These are phyloP conservation scores for Rhynchosporium agropyri DNA, from an alignment of 2,329 filamentous ascomycete genomes.

Conservation along the genomic window DNA sequence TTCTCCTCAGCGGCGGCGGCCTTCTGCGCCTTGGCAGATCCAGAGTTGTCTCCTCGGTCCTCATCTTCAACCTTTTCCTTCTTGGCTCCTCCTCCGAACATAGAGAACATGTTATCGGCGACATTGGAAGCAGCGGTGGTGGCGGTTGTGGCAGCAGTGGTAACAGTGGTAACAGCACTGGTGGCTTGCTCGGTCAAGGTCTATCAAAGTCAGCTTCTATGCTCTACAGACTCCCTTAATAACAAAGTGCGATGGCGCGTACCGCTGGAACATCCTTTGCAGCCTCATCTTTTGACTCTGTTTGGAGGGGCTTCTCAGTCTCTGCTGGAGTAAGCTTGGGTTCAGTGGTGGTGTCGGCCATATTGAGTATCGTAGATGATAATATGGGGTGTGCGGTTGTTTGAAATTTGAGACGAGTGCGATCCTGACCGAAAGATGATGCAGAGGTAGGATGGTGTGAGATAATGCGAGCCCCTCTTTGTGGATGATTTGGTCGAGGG, in stretches of 20 bases:
- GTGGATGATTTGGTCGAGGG: constrained; percentile 18
- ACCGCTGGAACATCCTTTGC: constrained; percentile 34
- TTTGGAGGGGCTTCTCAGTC: constrained; percentile 44
- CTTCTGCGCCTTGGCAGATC: constrained; percentile 80
- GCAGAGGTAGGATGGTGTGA: constrained; percentile 20
- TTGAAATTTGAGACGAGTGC: constrained; percentile 19
- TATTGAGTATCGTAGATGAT: constrained; percentile 28
- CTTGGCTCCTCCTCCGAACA: constrained; percentile 97
- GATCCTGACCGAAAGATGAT: constrained; percentile 27
- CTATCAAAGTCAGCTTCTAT: constrained; percentile 31
- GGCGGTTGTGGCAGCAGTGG: constrained; percentile 46
- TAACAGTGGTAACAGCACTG: constrained; percentile 44
- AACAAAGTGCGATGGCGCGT: constrained; percentile 25
- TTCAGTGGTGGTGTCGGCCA: constrained; percentile 44
- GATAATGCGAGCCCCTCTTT: constrained; percentile 21
- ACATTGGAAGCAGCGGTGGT: constrained; percentile 47
- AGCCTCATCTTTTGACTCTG: constrained; percentile 30
- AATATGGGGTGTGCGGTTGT: constrained; percentile 21
- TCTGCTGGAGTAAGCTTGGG: constrained; percentile 46
- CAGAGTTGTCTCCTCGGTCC: constrained; percentile 83
- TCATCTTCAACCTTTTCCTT: constrained; percentile 90
- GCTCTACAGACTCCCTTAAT: background rate
- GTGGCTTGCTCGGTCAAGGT: constrained; percentile 42
- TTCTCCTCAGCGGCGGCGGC: constrained; percentile 48
- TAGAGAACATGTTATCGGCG: constrained; percentile 79